Evolutionary conservation across 345 rosid species (phyloP), one percentile per base, ranked within the genome.

Genomic region (Nephelium lappaceum): DNA sequence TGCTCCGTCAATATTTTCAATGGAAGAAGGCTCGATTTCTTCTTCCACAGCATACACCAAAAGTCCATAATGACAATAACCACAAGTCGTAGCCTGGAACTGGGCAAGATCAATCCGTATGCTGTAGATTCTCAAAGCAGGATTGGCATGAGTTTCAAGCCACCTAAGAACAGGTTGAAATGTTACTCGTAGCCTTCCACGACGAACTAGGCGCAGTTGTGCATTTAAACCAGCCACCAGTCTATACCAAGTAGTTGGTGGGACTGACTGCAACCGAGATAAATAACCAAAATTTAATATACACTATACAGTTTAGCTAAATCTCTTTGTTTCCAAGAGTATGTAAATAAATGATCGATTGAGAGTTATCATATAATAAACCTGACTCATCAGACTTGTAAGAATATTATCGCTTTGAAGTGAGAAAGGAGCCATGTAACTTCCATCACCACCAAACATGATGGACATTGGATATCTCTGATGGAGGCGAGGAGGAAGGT

Each of bases 171-270:
- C 91, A 69, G 93, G 82, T 76, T 84, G 84, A 81, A 94, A 91
- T 69, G 99, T 91, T 58, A 83, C 84, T 83, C 83, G 85, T 64
- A 97, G 82, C 74, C 91, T 86, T 77, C 99, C 98, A 79, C 91
- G 89, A 42, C 88, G 86, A 90, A 97, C 99, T 73, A 94, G 85
- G 73, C 99, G 98, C 73, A 94, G 79, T 79, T 93, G 98, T 71
- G 95, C 97, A 91, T 93, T 97, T 84, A 97, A 86, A 91, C 99
- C 99, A 81, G 98, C 97, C 83, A 91, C 95, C 86, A 94, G 86
- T 58, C 98, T 91, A 75, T 92, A 97, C 98, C 98, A 97, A 51
- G 90, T 89, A 53, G 99, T 94, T 27, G 98, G 95, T 8, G 97
- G 90, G 80, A 91, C 89, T 39, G 87, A 82, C 99, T 97, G 89